These are phyloP conservation scores for Trichoderma sp. DNA, from an alignment of 2,329 filamentous ascomycete species.

Conservation along the genomic window DNA sequence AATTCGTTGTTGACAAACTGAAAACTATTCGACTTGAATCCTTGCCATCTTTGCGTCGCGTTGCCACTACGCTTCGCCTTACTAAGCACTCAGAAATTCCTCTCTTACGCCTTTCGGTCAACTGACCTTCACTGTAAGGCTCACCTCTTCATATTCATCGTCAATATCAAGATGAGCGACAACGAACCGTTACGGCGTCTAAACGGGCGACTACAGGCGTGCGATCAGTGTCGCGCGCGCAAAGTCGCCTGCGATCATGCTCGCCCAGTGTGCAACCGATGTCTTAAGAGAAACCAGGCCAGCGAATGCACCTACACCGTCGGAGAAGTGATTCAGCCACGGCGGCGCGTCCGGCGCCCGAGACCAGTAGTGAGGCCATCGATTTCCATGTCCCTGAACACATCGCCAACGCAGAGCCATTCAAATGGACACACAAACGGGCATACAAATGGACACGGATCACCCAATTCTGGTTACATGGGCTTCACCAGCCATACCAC, in stretches of 20 bases:
- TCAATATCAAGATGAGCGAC: neutral
- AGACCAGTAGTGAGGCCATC: neutral
- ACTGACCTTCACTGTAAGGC: neutral
- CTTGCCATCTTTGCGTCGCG: neutral
- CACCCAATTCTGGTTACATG: conserved; percentile 34
- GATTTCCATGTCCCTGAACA: neutral
- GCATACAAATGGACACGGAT: neutral
- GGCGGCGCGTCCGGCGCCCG: neutral
- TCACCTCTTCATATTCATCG: neutral
- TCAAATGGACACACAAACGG: neutral
- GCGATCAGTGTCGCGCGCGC: conserved; percentile 37
- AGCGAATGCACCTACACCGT: conserved; percentile 34
- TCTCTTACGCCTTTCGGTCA: neutral
- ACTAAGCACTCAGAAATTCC: neutral
- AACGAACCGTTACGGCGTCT: conserved; percentile 26
- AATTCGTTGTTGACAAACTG: neutral
- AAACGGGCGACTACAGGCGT: conserved; percentile 26
- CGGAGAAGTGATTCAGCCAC: conserved; percentile 3
- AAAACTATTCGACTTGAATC: neutral
- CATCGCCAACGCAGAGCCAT: neutral
- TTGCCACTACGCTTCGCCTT: neutral
- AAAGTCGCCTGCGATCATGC: conserved; percentile 42
- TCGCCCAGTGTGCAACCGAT: conserved; percentile 37
- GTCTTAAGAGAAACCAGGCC: conserved; percentile 34
- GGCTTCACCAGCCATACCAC: conserved; percentile 44